Evolutionary conservation across 352 stramenopile species (phyloP).

Genomic region (Globisporangium carolinianum): DNA sequence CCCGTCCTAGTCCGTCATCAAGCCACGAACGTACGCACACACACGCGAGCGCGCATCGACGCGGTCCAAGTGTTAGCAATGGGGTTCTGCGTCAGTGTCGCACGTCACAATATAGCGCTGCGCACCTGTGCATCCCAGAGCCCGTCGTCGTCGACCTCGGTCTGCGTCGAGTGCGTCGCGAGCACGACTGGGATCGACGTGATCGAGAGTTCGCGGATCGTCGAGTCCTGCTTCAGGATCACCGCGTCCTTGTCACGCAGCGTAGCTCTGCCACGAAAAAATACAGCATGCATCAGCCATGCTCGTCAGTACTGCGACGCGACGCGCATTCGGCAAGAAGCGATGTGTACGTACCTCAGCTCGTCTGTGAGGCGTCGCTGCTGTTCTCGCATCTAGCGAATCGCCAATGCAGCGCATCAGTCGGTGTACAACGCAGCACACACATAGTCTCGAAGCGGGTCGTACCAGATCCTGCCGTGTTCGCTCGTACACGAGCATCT

Average conservation of each 20-base stretch:
- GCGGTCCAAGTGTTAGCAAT: not conserved
- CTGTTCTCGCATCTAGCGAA: conserved; percentile 27
- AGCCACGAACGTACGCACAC: too few relatives aligned
- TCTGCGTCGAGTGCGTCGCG: conserved; percentile 32
- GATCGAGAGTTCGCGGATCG: conserved; percentile 36
- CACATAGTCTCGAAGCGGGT: not conserved
- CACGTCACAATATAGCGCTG: too few relatives aligned
- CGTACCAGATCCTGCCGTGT: conserved; percentile 35
- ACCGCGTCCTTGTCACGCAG: conserved; percentile 48
- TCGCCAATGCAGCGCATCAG: too few relatives aligned
- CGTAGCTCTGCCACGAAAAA: conserved; percentile 11
- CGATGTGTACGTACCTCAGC: conserved; percentile 30
- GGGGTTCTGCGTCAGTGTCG: too few relatives aligned
- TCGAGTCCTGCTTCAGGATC: conserved; percentile 33
- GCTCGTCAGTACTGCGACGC: too few relatives aligned
- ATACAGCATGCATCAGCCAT: not conserved
- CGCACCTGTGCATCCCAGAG: conserved; percentile 57
- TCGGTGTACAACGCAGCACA: not conserved
- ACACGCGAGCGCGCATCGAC: not conserved
- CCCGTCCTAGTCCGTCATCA: conserved; percentile 27
- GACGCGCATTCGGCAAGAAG: not conserved
- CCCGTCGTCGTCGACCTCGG: conserved; percentile 62
- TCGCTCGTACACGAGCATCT: conserved; percentile 35
- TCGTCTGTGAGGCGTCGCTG: conserved; percentile 46
- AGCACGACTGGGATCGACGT: conserved; percentile 13